Base-by-base conservation (phyloP, 371 early-diverging fungal species). In the Conidiobolus incongruus region DNA sequence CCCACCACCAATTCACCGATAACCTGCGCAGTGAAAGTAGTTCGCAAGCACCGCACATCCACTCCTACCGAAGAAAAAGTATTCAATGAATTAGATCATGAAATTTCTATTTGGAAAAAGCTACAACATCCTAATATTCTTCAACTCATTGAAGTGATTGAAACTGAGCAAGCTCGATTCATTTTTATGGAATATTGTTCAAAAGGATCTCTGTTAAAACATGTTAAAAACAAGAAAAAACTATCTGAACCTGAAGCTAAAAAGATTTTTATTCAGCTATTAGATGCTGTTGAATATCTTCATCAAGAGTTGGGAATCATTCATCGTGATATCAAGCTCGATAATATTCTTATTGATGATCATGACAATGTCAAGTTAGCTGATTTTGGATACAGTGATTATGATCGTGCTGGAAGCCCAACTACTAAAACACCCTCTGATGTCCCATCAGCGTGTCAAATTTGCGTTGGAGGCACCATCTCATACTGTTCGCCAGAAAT, bases 301-400 rank as follows among this genome's bases (percentile, higher is more conserved):
- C 97, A 96, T 56, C 51, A 56, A 2, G 69, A 79, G 15, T 60
- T 58, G 22, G 49, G 65, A 8, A 66, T 92, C 15, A 73, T 77
- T 15, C 94, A 96, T 57, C 71, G 84, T 40, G 97, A 96, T 56
- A 53, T 96, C 38, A 96, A 96, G 58, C 65, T 81, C 20, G 97
- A 96, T 45, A 95, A 95, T 55, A 67, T 94, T 15, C 54, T 94
- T 23, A 48, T 66, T 11, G 63, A 63, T 42, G 59, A 62, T 23
- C 31, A 53, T 32, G 50, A 47, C 2, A 44, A 55, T n/a, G 63
- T 75, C 56, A 87, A 84, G 51, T 49, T 94, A 8, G 70, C 76
- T 46, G 97, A 97, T 56, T 94, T 97, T 62, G 94, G 95, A 1
- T 56, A 86, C 5, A 68, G 47, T 30, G 22, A 41, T 5, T 4